Percentiles rank a stretch among this genome's conserved stretches.
Evolutionary conservation across 768 basidiomycete genomes (phyloP).

Genomic region (Mrakia gelida): DNA sequence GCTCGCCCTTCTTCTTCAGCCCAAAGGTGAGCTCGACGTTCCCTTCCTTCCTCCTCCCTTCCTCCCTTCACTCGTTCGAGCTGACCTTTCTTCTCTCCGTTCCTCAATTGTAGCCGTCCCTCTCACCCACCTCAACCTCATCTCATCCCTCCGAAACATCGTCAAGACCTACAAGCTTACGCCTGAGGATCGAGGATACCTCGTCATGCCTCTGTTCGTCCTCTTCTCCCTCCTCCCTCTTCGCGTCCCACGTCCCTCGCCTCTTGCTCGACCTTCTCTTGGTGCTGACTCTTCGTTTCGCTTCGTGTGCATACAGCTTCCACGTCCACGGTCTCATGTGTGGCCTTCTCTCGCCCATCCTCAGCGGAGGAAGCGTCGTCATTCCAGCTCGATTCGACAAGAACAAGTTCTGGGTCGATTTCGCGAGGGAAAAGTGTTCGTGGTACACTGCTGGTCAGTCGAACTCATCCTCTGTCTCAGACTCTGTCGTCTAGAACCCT

Average conservation of each 20-base stretch:
- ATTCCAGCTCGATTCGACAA: slow-evolving; percentile 58
- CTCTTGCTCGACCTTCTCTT: not conserved
- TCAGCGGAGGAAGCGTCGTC: slow-evolving; percentile 56
- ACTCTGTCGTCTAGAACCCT: too few relatives aligned
- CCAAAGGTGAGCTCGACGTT: slow-evolving; percentile 49
- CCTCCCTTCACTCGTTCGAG: not conserved
- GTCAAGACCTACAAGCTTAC: slow-evolving; percentile 44
- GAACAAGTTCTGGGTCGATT: slow-evolving; percentile 52
- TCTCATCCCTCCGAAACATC: slow-evolving; percentile 44
- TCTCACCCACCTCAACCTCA: slow-evolving; percentile 43
- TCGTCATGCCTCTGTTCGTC: slow-evolving; percentile 50
- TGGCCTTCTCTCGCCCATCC: slow-evolving; percentile 57
- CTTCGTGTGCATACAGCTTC: slow-evolving; percentile 44
- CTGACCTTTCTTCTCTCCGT: not conserved
- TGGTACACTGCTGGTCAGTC: slow-evolving; percentile 49
- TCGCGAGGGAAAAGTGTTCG: slow-evolving; percentile 46
- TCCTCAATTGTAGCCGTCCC: slow-evolving; percentile 45
- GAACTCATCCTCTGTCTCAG: too few relatives aligned
- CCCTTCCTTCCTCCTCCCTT: too few relatives aligned
- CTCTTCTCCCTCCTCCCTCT: not conserved
- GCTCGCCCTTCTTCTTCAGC: slow-evolving; percentile 35
- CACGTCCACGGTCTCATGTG: slow-evolving; percentile 61
- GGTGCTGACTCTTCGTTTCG: not conserved
- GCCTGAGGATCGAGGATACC: slow-evolving; percentile 40
- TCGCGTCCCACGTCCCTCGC: too few relatives aligned